A percentile compares a stretch with the other conserved stretches of the same genome.
Evolutionary conservation across 164 flowering plant genomes (phyloP).

Genomic region (Vitis vinifera): ASM3070453v1 NC_081820.1:1699001-1699500

Average conservation of each 20-base stretch:
- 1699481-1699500: slow-evolving; percentile 78
- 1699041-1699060: too few relatives aligned
- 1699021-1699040: too few relatives aligned
- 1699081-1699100: not conserved
- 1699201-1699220: too few relatives aligned
- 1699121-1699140: too few relatives aligned
- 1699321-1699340: not conserved
- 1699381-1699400: too few relatives aligned
- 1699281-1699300: not conserved
- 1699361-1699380: too few relatives aligned
- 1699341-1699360: not conserved
- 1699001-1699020: not conserved
- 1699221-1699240: too few relatives aligned
- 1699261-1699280: not conserved
- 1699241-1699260: not conserved
- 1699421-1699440: slow-evolving; percentile 43
- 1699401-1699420: not conserved
- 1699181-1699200: too few relatives aligned
- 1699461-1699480: slow-evolving; percentile 86
- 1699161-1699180: too few relatives aligned
- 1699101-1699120: too few relatives aligned
- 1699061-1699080: too few relatives aligned
- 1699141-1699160: too few relatives aligned
- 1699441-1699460: slow-evolving; percentile 88
- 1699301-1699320: not conserved